Evolutionary conservation across 352 stramenopile genomes (phyloP).

Genomic region (Globisporangium nodosum): DNA sequence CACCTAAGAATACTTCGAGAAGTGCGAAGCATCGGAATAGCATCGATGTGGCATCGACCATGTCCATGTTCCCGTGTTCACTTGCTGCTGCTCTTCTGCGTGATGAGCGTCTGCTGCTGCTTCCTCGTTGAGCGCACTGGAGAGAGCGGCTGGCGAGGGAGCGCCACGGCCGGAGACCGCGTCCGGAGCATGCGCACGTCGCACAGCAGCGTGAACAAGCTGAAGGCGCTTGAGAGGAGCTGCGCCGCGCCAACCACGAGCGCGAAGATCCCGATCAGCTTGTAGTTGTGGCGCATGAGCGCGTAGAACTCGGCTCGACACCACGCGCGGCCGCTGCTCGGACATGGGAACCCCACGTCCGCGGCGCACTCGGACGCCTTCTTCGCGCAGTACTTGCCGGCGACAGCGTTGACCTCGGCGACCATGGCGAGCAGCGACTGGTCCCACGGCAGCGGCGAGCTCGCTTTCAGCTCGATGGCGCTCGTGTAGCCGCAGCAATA

Average conservation of each 20-base stretch:
- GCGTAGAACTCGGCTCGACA: conserved; percentile 43
- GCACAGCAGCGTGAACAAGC: conserved; percentile 53
- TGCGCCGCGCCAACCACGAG: conserved; percentile 39
- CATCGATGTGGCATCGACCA: too few species aligned
- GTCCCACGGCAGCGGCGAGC: conserved; percentile 25
- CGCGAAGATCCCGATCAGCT: conserved; percentile 33
- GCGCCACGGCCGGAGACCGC: conserved; percentile 31
- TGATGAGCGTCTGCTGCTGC: background rate
- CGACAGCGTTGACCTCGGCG: conserved; percentile 27
- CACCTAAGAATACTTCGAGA: too few species aligned
- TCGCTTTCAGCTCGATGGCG: conserved; percentile 13
- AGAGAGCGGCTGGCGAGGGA: conserved; percentile 24
- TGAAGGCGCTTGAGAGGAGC: conserved; percentile 37
- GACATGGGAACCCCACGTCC: conserved; percentile 22
- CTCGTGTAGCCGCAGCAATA: conserved; percentile 54
- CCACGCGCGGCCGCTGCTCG: conserved; percentile 28
- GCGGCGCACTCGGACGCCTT: conserved; percentile 17
- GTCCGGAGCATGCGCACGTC: conserved; percentile 40
- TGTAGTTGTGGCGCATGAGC: conserved; percentile 42
- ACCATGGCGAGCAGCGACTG: conserved; percentile 27
- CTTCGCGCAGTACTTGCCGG: conserved; percentile 34
- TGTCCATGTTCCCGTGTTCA: background rate
- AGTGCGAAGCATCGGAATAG: too few species aligned
- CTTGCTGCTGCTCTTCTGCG: background rate
- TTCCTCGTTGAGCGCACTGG: conserved; percentile 5